Conservation (phyloP, 164 flowering plant genomes). For the Nelumbo lutea region DNA sequence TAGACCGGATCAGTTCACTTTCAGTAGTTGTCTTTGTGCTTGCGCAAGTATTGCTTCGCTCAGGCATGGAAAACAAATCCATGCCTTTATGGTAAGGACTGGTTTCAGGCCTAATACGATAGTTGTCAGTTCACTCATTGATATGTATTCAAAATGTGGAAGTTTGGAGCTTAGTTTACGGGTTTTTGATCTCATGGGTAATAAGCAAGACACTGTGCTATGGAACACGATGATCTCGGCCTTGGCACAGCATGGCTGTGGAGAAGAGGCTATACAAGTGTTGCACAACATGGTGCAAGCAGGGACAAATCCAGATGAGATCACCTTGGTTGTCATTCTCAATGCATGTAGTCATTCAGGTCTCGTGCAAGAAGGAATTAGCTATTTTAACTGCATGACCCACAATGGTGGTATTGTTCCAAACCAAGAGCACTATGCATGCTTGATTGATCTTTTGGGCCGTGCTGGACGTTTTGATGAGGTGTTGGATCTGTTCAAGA, state of each 20-base stretch:
- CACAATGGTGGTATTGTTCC: constrained; percentile 39
- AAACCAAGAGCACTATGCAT: constrained; percentile 34
- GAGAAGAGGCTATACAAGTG: constrained; percentile 41
- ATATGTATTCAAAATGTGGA: constrained; percentile 81
- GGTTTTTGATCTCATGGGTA: constrained; percentile 36
- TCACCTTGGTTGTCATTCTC: constrained; percentile 52
- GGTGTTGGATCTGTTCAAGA: constrained; percentile 30
- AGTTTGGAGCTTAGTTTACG: constrained; percentile 27
- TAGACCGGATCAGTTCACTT: constrained; percentile 66
- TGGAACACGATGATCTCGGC: constrained; percentile 81
- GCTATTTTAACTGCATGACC: constrained; percentile 41
- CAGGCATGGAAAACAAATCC: constrained; percentile 67
- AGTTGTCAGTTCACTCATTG: constrained; percentile 64
- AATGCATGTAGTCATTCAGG: constrained; percentile 66
- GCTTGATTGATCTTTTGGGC: constrained; percentile 42
- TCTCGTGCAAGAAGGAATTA: constrained; percentile 52
- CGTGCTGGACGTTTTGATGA: constrained; percentile 52
- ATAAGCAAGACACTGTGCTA: constrained; percentile 43
- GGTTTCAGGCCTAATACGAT: constrained; percentile 51
- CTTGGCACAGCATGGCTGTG: constrained; percentile 66
- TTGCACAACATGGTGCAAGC: constrained; percentile 41
- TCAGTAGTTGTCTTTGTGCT: constrained; percentile 65
- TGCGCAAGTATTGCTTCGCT: constrained; percentile 48
- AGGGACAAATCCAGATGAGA: constrained; percentile 43
- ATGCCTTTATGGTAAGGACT: constrained; percentile 45